A percentile compares a stretch with the other conserved stretches of the same genome.
These are phyloP conservation scores for Aspergillus egyptiacus DNA, from an alignment of 495 filamentous ascomycete genomes.

Conservation along the genomic window DNA sequence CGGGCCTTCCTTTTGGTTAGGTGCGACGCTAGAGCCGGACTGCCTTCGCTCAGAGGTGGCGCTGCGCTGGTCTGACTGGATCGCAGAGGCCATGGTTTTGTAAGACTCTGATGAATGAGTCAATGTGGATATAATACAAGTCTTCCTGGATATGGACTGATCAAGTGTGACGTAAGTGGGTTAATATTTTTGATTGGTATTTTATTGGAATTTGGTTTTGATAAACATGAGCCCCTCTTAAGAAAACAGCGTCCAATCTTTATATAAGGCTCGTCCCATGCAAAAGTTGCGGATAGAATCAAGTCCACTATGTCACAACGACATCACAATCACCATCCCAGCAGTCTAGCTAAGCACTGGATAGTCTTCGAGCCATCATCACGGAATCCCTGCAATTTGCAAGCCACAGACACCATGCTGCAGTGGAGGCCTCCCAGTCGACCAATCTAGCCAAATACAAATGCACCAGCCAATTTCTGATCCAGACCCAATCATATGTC, in stretches of 20 bases:
- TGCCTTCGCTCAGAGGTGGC: neutral
- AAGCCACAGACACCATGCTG: slow-evolving; percentile 5
- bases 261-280: neutral
- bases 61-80: slow-evolving; percentile 2
- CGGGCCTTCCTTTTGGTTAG: neutral
- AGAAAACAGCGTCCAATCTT: no score
- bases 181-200: no score
- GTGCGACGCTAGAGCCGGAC: slow-evolving; percentile 10
- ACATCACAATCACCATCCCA: slow-evolving; percentile 7
- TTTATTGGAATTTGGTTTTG: no score
- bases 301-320: slow-evolving; percentile 7
- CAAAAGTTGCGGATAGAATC: neutral
- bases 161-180: no score
- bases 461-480: neutral
- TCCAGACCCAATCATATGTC: neutral
- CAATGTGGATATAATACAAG: neutral
- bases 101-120: neutral
- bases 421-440: neutral
- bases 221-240: no score
- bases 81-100: neutral
- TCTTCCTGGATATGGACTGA: no score
- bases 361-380: slow-evolving; percentile 3
- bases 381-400: neutral
- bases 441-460: neutral
- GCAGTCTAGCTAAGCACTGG: no score